Conservation (phyloP, 73 alveolate species). For the Stentor coeruleus region DNA sequence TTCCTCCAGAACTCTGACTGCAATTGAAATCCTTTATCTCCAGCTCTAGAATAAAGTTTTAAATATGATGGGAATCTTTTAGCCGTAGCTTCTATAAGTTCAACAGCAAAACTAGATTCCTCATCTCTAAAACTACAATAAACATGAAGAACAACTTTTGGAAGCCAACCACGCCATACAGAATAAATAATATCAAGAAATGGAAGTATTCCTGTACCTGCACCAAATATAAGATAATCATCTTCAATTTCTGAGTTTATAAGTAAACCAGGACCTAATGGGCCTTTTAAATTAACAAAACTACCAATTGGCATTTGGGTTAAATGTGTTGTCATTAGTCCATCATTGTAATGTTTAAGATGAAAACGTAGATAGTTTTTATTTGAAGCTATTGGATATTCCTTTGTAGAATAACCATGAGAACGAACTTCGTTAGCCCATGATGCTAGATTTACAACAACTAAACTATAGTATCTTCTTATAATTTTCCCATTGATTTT, state of each 20-base stretch:
- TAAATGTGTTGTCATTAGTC: neutral
- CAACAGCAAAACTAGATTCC: neutral
- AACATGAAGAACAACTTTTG: neutral
- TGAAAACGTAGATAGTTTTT: neutral
- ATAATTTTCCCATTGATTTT: neutral
- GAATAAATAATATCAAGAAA: neutral
- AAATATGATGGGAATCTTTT: neutral
- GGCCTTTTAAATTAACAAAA: neutral
- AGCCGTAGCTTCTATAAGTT: neutral
- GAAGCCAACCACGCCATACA: neutral
- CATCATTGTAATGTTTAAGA: constrained; percentile 7
- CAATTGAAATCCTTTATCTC: neutral
- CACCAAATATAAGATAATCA: neutral
- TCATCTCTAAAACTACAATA: neutral
- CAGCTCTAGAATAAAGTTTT: neutral
- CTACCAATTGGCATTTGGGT: neutral
- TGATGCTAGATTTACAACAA: neutral
- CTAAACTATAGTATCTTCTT: neutral
- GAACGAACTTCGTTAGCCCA: neutral
- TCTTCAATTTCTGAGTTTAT: too few relatives aligned
- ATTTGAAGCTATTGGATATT: neutral
- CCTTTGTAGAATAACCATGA: neutral
- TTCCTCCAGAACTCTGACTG: constrained; percentile 9
- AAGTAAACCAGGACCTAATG: constrained; percentile 6
- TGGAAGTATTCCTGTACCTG: constrained; percentile 23